Evolutionary conservation across 73 alveolate genomes (phyloP).

Genomic region (Paramecium sexaurelia): DNA sequence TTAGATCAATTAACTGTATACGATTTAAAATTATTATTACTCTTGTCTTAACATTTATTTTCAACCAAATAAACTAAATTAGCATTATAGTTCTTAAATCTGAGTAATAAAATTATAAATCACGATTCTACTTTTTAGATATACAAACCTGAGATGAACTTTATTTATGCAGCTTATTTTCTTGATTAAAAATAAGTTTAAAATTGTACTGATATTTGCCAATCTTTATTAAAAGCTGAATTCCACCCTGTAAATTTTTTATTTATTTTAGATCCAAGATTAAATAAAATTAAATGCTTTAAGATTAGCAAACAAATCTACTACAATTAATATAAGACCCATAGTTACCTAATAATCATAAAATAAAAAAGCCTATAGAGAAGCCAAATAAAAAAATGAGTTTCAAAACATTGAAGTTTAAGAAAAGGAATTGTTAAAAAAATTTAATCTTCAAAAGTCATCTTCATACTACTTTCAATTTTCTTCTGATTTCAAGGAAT

Average conservation of each 20-base stretch:
- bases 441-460: not conserved
- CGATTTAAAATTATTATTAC: not conserved
- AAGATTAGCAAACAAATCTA: not conserved
- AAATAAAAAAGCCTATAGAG: not conserved
- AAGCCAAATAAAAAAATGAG: not conserved
- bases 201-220: not conserved
- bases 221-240: not conserved
- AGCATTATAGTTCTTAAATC: not conserved
- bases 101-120: not conserved
- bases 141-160: not conserved
- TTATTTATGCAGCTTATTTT: slow-evolving; percentile 44
- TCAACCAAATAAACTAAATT: not conserved
- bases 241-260: not conserved
- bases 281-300: not conserved
- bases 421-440: not conserved
- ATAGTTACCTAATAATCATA: not conserved
- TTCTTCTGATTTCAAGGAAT: not conserved
- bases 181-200: not conserved
- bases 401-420: not conserved
- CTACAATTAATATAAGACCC: not conserved
- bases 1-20: not conserved
- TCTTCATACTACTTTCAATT: not conserved
- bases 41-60: not conserved
- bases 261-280: not conserved
- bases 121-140: not conserved